phyloP scores from a whole-genome alignment of 2,329 filamentous ascomycete species.

The Sporothrix phasma region DNA sequence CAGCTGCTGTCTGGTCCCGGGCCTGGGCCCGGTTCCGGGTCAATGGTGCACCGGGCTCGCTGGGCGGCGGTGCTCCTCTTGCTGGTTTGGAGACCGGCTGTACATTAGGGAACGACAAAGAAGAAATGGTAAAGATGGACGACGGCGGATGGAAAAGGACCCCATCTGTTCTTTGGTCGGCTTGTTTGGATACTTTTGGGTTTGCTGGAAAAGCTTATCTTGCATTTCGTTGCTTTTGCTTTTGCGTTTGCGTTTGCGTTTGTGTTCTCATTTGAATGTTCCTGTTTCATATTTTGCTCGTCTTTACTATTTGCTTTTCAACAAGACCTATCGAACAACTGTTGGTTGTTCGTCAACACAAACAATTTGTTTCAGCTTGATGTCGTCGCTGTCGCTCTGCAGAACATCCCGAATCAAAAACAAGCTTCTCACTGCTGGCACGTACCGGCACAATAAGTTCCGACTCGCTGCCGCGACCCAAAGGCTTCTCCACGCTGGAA shows the following conservation, averaged over 20 bases:
- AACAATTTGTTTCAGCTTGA: neutral
- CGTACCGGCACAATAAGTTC: neutral
- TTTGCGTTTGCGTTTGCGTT: neutral
- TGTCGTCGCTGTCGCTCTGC: too few species aligned
- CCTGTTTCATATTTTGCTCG: neutral
- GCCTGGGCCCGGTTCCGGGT: too few species aligned
- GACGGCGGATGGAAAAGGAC: neutral
- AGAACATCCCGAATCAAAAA: neutral
- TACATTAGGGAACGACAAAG: slow-evolving; percentile 7
- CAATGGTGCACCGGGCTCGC: neutral
- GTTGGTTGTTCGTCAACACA: neutral
- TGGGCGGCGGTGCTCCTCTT: slow-evolving; percentile 1
- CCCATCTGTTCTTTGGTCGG: neutral
- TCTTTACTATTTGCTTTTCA: neutral
- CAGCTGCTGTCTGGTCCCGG: too few species aligned
- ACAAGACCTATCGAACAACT: neutral
- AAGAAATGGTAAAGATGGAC: neutral
- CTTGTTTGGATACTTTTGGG: neutral
- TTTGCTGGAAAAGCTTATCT: neutral
- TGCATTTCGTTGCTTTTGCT: neutral
- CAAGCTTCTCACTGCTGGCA: neutral
- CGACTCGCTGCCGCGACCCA: neutral
- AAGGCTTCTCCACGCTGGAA: neutral
- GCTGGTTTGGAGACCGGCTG: slow-evolving; percentile 14
- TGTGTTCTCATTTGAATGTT: neutral